Evolutionary conservation across 164 flowering plant species (phyloP).

Genomic region (Kingdonia uniflora): DNA sequence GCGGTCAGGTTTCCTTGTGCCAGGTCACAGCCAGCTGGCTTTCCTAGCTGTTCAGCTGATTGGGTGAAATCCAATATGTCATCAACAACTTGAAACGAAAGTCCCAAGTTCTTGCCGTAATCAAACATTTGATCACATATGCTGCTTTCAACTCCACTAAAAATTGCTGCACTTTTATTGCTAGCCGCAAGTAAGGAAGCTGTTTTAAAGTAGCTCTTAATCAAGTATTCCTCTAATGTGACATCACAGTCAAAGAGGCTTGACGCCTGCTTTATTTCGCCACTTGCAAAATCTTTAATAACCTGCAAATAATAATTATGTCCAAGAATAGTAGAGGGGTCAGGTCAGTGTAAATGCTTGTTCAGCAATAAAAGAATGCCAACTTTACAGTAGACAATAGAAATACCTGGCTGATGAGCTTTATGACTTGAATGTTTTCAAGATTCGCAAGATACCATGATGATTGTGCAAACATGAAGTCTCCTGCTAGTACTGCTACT

Average conservation of each 20-base stretch:
- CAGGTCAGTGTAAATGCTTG: no score
- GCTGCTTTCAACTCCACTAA: conserved; percentile 50
- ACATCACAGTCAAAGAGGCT: conserved; percentile 79
- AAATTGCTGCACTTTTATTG: conserved; percentile 84
- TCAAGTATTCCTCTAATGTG: conserved; percentile 68
- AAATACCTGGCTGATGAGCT: conserved; percentile 87
- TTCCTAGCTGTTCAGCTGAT: conserved; percentile 87
- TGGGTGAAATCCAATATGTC: conserved; percentile 95
- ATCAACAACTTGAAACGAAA: conserved; percentile 91
- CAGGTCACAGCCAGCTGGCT: conserved; percentile 84
- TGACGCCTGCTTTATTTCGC: conserved; percentile 97
- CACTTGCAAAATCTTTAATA: conserved; percentile 97
- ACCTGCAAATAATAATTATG: conserved; percentile 51
- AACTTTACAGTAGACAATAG: background rate
- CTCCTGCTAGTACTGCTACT: conserved; percentile 93
- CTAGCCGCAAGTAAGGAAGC: conserved; percentile 92
- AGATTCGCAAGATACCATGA: conserved; percentile 98
- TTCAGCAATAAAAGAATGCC: background rate
- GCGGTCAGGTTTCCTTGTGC: conserved; percentile 92
- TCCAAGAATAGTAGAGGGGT: background rate
- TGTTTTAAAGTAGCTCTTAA: conserved; percentile 89
- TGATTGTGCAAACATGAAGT: conserved; percentile 97
- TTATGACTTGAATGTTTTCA: conserved; percentile 91
- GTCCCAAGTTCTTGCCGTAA: conserved; percentile 82
- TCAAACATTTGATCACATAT: conserved; percentile 60